phyloP scores from a whole-genome alignment of 495 filamentous ascomycete genomes.

The Aspergillus taichungensis region DNA sequence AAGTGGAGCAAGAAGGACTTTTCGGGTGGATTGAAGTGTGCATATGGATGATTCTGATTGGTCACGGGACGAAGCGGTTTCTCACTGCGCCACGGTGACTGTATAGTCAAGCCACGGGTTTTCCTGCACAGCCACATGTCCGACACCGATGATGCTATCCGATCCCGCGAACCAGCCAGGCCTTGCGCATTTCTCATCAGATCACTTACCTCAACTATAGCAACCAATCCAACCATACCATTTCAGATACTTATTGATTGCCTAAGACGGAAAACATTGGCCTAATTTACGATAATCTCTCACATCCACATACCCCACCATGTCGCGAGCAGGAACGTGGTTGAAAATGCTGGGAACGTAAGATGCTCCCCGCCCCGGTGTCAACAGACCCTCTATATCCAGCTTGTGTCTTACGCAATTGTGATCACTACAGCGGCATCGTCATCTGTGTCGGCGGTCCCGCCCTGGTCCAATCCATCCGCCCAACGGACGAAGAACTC shows the following conservation, averaged over 20 bases:
- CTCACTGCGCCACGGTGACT: too few species aligned
- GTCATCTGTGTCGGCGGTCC: conserved; percentile 74
- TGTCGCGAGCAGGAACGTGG: conserved; percentile 45
- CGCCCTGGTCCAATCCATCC: conserved; percentile 67
- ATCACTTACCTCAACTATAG: too few species aligned
- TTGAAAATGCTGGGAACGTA: conserved; percentile 48
- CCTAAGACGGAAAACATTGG: not conserved
- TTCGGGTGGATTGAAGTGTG: too few species aligned
- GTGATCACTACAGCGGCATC: conserved; percentile 44
- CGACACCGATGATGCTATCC: not conserved
- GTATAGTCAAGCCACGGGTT: too few species aligned
- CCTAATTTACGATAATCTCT: conserved; percentile 21
- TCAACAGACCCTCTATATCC: not conserved
- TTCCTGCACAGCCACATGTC: not conserved
- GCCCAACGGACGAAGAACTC: conserved; percentile 84
- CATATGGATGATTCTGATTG: too few species aligned
- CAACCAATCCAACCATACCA: too few species aligned
- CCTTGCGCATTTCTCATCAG: too few species aligned
- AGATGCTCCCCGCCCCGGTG: conserved; percentile 11
- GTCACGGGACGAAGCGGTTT: too few species aligned
- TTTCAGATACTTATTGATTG: too few species aligned
- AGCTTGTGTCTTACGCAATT: not conserved
- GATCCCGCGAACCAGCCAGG: not conserved
- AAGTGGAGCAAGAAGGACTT: too few species aligned
- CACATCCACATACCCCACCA: conserved; percentile 17